Conservation (phyloP, 331 rosid species). For the Acacia concinna region DNA sequence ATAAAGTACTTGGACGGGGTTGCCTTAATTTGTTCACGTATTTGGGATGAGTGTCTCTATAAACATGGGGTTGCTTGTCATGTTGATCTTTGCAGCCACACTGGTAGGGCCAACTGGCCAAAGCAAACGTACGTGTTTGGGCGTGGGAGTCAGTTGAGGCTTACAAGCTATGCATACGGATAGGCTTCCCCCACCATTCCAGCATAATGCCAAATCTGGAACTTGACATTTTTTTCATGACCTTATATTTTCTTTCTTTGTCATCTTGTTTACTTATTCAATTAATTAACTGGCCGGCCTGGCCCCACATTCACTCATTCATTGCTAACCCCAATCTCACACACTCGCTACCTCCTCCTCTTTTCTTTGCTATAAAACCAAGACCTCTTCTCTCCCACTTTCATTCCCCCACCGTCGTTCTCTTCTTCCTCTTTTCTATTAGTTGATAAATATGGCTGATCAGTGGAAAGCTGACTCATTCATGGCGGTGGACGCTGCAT, state of each 20-base stretch:
- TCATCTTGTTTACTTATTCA: neutral
- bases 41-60: too few relatives aligned
- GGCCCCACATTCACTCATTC: neutral
- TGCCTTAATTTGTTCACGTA: too few relatives aligned
- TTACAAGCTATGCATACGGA: neutral
- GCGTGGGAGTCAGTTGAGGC: neutral
- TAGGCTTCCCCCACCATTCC: neutral
- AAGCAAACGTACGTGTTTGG: too few relatives aligned
- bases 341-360: neutral
- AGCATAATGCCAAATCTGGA: neutral
- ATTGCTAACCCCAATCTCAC: neutral
- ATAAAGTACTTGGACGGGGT: too few relatives aligned
- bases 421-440: neutral
- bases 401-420: neutral
- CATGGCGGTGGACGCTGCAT: constrained; percentile 4
- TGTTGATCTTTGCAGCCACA: too few relatives aligned
- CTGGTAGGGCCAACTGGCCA: too few relatives aligned
- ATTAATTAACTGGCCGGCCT: too few relatives aligned
- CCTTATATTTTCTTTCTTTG: neutral
- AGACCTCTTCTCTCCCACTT: neutral
- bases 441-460: neutral
- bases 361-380: neutral
- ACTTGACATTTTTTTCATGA: neutral
- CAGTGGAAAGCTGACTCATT: constrained; percentile 24
- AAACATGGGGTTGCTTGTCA: too few relatives aligned